phyloP scores from a whole-genome alignment of 352 stramenopile species.

The Saprolegnia diclina region DNA sequence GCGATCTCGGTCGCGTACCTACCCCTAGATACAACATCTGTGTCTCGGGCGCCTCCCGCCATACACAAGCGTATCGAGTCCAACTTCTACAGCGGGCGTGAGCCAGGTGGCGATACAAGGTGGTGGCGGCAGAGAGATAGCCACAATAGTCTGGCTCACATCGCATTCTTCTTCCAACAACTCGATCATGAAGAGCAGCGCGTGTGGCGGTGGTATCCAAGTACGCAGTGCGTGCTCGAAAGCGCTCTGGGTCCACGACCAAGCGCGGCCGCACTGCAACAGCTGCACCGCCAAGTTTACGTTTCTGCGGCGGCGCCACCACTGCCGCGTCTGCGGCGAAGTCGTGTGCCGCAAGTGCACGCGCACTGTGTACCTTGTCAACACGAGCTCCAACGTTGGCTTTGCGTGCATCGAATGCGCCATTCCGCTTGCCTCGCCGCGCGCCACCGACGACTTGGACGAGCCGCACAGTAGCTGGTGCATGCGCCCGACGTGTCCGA shows the following conservation, averaged over 20 bases:
- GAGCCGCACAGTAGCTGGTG: neutral
- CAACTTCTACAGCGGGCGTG: too few species aligned
- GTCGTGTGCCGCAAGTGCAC: slow-evolving; percentile 83
- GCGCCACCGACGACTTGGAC: neutral
- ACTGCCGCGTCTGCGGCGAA: slow-evolving; percentile 82
- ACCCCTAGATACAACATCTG: too few species aligned
- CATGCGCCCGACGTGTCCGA: neutral
- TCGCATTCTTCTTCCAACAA: neutral
- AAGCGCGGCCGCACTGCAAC: slow-evolving; percentile 69
- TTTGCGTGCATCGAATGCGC: neutral
- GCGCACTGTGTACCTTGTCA: neutral
- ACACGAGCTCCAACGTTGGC: neutral
- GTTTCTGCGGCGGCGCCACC: slow-evolving; percentile 79
- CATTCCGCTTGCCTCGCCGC: neutral
- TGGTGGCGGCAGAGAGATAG: neutral
- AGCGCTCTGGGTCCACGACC: slow-evolving; percentile 59
- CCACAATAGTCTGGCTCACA: neutral
- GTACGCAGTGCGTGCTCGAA: neutral
- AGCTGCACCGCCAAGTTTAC: slow-evolving; percentile 74
- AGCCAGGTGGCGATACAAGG: too few species aligned
- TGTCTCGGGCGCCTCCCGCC: too few species aligned
- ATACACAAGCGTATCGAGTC: too few species aligned
- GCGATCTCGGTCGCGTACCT: too few species aligned
- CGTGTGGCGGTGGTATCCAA: neutral
- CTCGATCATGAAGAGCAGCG: too few species aligned